These are phyloP conservation scores for Gnomoniopsis sp. DNA, from an alignment of 2,329 filamentous ascomycete species.

Conservation along the genomic window DNA sequence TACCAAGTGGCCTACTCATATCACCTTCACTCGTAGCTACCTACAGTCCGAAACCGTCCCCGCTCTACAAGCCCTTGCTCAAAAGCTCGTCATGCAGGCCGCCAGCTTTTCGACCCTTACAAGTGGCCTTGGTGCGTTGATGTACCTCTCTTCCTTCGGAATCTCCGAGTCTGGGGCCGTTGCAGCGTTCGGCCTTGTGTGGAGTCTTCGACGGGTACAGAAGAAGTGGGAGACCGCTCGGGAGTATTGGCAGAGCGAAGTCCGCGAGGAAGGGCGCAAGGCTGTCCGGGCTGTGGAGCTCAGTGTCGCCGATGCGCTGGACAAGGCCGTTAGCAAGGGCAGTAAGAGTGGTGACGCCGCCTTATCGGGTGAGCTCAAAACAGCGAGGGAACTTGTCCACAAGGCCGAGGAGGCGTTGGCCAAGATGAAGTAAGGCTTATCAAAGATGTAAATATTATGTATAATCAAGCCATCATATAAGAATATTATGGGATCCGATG, in stretches of 20 bases:
- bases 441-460: constrained; percentile 18
- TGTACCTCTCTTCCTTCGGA: constrained; percentile 54
- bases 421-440: constrained; percentile 38
- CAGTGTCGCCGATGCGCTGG: constrained; percentile 47
- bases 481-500: not conserved
- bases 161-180: constrained; percentile 62
- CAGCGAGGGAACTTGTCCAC: constrained; percentile 42
- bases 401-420: constrained; percentile 47
- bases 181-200: constrained; percentile 57
- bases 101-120: constrained; percentile 67
- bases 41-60: constrained; percentile 66
- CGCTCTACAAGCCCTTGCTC: constrained; percentile 68
- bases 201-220: constrained; percentile 58
- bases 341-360: constrained; percentile 21
- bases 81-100: constrained; percentile 72
- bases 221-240: constrained; percentile 60
- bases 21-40: constrained; percentile 66
- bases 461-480: constrained; percentile 17
- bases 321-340: constrained; percentile 24
- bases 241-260: constrained; percentile 61
- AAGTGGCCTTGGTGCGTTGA: constrained; percentile 49
- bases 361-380: constrained; percentile 32
- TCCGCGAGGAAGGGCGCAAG: constrained; percentile 64
- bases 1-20: constrained; percentile 69
- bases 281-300: constrained; percentile 55